These are phyloP conservation scores for Chenopodium suecicum DNA, from an alignment of 148 eudicot genomes.

Conservation along the genomic window DNA sequence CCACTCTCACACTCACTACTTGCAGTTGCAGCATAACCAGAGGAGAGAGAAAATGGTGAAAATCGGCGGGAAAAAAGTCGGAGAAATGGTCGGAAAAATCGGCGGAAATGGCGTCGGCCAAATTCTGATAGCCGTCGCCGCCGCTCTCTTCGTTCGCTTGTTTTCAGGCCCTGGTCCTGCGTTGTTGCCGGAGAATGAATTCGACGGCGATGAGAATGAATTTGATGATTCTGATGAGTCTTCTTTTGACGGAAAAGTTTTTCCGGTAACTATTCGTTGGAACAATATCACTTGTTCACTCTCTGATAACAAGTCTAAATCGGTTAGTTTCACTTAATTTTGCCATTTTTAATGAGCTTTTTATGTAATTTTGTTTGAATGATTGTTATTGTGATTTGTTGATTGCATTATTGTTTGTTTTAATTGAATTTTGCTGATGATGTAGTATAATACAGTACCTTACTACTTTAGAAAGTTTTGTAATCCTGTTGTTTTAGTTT, in stretches of 20 bases:
- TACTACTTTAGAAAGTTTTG: too few species aligned
- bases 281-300: constrained; percentile 66
- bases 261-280: constrained; percentile 85
- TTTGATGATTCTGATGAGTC: constrained; percentile 25
- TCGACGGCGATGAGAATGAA: constrained; percentile 24
- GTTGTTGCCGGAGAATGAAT: constrained; percentile 37
- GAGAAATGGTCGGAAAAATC: constrained; percentile 28
- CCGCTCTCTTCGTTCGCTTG: constrained; percentile 70
- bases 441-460: too few species aligned
- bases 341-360: not conserved
- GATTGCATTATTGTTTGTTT: too few species aligned
- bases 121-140: constrained; percentile 70
- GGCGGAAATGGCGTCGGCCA: constrained; percentile 60
- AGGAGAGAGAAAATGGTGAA: constrained; percentile 32
- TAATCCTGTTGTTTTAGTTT: too few species aligned
- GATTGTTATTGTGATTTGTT: too few species aligned
- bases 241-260: constrained; percentile 43
- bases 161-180: constrained; percentile 69
- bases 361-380: too few species aligned
- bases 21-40: not conserved
- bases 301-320: constrained; percentile 55
- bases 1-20: not conserved
- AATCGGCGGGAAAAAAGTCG: constrained; percentile 33
- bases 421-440: too few species aligned
- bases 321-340: constrained; percentile 30